Evolutionary conservation across 2,329 filamentous ascomycete genomes (phyloP).

Genomic region (Trichothecium roseum): DNA sequence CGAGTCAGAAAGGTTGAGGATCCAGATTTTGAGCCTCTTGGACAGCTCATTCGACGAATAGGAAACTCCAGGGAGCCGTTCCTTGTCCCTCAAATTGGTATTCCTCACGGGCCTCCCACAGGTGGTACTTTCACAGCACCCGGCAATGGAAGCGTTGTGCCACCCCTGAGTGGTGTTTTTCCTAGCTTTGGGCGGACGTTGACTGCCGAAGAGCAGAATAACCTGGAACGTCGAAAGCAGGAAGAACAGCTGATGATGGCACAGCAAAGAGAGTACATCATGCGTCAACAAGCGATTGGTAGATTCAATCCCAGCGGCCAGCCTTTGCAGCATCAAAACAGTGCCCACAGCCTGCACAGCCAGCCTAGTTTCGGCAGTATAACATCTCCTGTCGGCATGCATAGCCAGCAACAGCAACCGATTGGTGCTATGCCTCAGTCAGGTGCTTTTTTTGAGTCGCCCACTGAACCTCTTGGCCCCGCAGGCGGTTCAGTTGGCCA

Average conservation of each 20-base stretch:
- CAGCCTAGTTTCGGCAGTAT: slow-evolving; percentile 96
- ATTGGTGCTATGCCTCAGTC: slow-evolving; percentile 37
- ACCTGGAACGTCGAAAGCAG: slow-evolving; percentile 89
- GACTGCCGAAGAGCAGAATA: slow-evolving; percentile 96
- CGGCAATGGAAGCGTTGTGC: slow-evolving; percentile 55
- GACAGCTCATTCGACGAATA: slow-evolving; percentile 88
- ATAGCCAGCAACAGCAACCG: slow-evolving; percentile 31
- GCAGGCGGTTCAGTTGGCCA: slow-evolving; percentile 12
- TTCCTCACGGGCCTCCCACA: slow-evolving; percentile 70
- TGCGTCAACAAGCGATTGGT: slow-evolving; percentile 70
- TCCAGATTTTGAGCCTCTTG: slow-evolving; percentile 84
- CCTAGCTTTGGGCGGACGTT: slow-evolving; percentile 93
- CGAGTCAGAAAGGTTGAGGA: slow-evolving; percentile 94
- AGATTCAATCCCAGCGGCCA: slow-evolving; percentile 41
- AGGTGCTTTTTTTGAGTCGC: slow-evolving; percentile 57
- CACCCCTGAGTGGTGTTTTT: slow-evolving; percentile 86
- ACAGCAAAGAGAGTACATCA: slow-evolving; percentile 85
- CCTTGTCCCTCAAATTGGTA: slow-evolving; percentile 91
- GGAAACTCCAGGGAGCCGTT: slow-evolving; percentile 97
- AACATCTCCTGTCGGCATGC: slow-evolving; percentile 65
- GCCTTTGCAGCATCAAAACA: slow-evolving; percentile 78
- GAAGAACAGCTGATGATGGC: slow-evolving; percentile 97
- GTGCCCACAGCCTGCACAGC: slow-evolving; percentile 89
- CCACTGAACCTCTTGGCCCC: slow-evolving; percentile 27
- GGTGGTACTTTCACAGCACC: slow-evolving; percentile 38